Conservation (phyloP, 495 filamentous ascomycete genomes). For the Aspergillus biplanus region DNA sequence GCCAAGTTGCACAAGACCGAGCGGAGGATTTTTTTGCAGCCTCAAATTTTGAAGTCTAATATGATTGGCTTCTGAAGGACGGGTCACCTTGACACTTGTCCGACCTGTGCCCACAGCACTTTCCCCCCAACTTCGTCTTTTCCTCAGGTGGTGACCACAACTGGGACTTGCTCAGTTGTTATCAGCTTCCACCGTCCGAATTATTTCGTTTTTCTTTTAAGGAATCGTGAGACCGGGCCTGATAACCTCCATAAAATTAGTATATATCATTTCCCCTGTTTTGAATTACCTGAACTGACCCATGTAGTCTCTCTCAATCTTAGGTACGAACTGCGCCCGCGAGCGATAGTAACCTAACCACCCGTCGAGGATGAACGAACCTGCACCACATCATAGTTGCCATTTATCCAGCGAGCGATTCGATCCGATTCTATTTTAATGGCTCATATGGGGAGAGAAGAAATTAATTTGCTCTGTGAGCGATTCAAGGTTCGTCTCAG, state of each 20-base stretch:
- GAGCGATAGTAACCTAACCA: not conserved
- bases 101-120: not conserved
- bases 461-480: slow-evolving; percentile 17
- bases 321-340: not conserved
- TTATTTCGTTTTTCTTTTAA: not conserved
- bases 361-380: not conserved
- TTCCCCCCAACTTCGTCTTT: not conserved
- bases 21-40: not conserved
- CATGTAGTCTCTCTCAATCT: not conserved
- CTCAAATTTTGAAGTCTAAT: not conserved
- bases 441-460: slow-evolving; percentile 8
- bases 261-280: not conserved
- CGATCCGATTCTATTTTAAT: not conserved
- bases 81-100: not conserved
- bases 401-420: slow-evolving; percentile 2
- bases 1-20: not conserved
- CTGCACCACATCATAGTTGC: not conserved
- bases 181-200: not conserved
- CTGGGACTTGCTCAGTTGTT: not conserved
- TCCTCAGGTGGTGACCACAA: not conserved
- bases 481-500: not conserved
- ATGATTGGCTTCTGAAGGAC: slow-evolving; percentile 6
- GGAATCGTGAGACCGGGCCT: no score
- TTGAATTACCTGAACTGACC: not conserved
- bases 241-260: not conserved